Evolutionary conservation across 306 rosid genomes (phyloP).

Genomic region (Macrotyloma uniflorum): DNA sequence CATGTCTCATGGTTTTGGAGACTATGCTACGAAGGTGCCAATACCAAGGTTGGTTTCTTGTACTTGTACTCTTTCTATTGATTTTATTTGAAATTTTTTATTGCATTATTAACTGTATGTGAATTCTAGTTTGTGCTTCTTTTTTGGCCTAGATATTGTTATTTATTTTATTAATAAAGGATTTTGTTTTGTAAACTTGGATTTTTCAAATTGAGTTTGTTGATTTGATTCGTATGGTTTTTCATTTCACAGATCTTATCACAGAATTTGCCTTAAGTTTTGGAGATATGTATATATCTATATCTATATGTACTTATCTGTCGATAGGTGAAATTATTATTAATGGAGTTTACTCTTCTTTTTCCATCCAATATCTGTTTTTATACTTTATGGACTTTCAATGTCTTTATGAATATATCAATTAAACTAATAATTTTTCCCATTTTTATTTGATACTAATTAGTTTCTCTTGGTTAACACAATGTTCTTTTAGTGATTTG

Average conservation of each 20-base stretch:
- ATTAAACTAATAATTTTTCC: background rate
- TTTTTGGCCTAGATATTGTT: background rate
- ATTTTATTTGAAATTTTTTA: background rate
- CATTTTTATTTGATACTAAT: background rate
- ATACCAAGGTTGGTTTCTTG: conserved; percentile 66
- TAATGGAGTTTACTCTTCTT: background rate
- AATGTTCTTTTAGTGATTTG: background rate
- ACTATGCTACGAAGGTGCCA: conserved; percentile 76
- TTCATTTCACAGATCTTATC: conserved; percentile 8
- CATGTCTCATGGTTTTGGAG: conserved; percentile 76
- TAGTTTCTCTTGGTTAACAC: background rate
- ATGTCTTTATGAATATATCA: background rate
- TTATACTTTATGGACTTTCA: background rate
- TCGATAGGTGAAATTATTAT: background rate
- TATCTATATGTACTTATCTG: too few species aligned
- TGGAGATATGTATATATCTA: background rate
- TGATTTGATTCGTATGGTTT: background rate
- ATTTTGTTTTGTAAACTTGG: background rate
- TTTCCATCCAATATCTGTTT: background rate
- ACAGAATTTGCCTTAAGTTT: background rate
- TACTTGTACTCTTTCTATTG: background rate
- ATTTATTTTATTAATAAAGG: background rate
- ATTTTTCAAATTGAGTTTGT: background rate
- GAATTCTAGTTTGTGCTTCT: conserved; percentile 22
- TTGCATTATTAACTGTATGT: background rate